phyloP scores from a whole-genome alignment of 768 basidiomycete species.

The Collybiopsis confluens region DNA sequence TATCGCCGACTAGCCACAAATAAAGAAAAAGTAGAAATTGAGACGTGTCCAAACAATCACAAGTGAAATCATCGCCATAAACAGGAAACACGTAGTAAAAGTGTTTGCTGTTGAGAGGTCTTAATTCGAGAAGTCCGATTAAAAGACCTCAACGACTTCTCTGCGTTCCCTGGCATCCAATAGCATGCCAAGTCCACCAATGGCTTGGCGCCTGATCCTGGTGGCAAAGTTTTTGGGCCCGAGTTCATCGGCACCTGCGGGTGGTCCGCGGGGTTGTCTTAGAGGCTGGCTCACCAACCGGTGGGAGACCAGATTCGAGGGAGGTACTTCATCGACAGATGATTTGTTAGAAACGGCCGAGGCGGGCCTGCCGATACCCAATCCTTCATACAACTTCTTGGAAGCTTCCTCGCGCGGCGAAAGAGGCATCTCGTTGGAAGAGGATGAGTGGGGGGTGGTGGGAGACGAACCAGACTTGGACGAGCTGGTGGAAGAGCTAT shows the following conservation, averaged over 20 bases:
- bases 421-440: constrained; percentile 58
- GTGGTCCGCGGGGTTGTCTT: constrained; percentile 86
- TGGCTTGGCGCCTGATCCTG: constrained; percentile 79
- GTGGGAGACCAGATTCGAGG: constrained; percentile 35
- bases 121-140: constrained; percentile 19
- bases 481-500: constrained; percentile 59
- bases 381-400: constrained; percentile 85
- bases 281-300: constrained; percentile 69
- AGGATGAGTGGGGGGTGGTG: constrained; percentile 68
- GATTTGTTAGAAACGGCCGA: constrained; percentile 30
- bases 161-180: constrained; percentile 80
- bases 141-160: constrained; percentile 70
- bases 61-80: not conserved
- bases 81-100: no score
- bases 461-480: constrained; percentile 57
- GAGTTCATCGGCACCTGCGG: constrained; percentile 81
- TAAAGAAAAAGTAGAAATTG: not conserved
- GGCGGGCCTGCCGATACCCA: constrained; percentile 74
- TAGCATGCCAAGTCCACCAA: constrained; percentile 73
- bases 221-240: constrained; percentile 87
- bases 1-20: constrained; percentile 8
- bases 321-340: constrained; percentile 22
- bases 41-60: no score
- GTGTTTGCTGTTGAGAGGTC: no score
- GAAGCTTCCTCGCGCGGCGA: constrained; percentile 84